Percentiles rank a stretch among this genome's conserved stretches.
phyloP scores from a whole-genome alignment of 2,329 filamentous ascomycete genomes.

The Exophiala oligosperma region DNA sequence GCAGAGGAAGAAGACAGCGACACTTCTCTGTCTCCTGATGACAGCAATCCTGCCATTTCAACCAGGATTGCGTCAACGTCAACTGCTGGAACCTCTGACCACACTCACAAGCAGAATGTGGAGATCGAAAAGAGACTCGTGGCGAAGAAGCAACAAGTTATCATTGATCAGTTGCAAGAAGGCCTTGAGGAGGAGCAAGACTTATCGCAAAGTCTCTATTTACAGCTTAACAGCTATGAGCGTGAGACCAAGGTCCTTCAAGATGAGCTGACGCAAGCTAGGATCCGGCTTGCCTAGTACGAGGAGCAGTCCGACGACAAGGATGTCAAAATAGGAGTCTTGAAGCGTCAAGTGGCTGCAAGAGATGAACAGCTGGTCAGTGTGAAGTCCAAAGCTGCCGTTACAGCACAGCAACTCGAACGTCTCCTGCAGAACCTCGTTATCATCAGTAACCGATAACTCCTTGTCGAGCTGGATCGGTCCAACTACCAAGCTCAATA shows the following conservation, averaged over 20 bases:
- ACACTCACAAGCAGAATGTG: too few species aligned
- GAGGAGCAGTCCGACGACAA: conserved; percentile 5
- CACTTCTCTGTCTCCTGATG: too few species aligned
- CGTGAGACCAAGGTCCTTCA: background rate
- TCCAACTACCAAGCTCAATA: background rate
- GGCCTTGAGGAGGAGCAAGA: background rate
- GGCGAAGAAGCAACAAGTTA: too few species aligned
- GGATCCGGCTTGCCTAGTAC: background rate
- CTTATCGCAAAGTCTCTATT: conserved; percentile 1
- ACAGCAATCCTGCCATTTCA: too few species aligned
- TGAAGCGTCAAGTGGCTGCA: background rate
- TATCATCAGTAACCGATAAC: background rate
- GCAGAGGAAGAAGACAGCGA: too few species aligned
- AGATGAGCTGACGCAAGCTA: background rate
- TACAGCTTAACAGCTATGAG: conserved; percentile 5
- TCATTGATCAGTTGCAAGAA: background rate
- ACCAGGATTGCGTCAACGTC: too few species aligned
- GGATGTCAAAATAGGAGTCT: background rate
- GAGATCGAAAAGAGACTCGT: too few species aligned
- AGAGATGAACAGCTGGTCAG: background rate
- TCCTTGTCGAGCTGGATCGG: conserved; percentile 1
- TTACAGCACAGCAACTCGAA: background rate
- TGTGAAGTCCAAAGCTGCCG: background rate
- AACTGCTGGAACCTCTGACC: too few species aligned
- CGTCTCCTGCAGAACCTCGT: background rate